Evolutionary conservation across 148 eudicot genomes (phyloP).

Genomic region (Rhododendron ferrugineum): DNA sequence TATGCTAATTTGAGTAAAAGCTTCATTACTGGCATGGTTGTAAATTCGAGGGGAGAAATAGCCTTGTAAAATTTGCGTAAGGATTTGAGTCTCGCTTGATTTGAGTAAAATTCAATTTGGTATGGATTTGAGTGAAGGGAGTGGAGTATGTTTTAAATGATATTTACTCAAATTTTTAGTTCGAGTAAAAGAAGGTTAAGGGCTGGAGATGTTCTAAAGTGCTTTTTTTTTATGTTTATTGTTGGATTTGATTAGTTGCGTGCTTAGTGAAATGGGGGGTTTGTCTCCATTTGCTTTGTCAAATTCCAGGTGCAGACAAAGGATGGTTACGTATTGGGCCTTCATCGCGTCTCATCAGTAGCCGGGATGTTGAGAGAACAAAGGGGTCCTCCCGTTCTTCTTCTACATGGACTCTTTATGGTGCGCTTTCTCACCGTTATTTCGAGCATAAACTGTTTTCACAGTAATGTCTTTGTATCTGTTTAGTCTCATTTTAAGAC

Average conservation of each 20-base stretch:
- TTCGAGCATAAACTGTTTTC: neutral
- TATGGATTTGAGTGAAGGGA: neutral
- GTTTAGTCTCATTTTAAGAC: neutral
- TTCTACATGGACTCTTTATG: conserved; percentile 85
- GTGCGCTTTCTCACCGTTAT: conserved; percentile 21
- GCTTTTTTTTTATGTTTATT: neutral
- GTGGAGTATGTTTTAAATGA: neutral
- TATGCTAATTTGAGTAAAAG: no score
- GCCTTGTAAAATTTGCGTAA: neutral
- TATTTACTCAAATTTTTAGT: neutral
- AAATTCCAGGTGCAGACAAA: conserved; percentile 54
- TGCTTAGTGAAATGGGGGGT: neutral
- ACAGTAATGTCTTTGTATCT: neutral
- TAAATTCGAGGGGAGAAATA: neutral
- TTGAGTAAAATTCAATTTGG: neutral
- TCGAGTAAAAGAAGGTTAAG: neutral
- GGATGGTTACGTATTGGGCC: conserved; percentile 74
- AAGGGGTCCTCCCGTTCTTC: conserved; percentile 64
- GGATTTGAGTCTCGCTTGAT: neutral
- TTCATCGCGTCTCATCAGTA: conserved; percentile 67
- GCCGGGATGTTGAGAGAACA: conserved; percentile 16
- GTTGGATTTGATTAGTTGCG: neutral
- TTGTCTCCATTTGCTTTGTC: neutral
- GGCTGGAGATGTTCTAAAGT: neutral
- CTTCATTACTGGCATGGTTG: neutral